These are phyloP conservation scores for Hypoxylon trugodes DNA, from an alignment of 495 filamentous ascomycete species.

Conservation along the genomic window DNA sequence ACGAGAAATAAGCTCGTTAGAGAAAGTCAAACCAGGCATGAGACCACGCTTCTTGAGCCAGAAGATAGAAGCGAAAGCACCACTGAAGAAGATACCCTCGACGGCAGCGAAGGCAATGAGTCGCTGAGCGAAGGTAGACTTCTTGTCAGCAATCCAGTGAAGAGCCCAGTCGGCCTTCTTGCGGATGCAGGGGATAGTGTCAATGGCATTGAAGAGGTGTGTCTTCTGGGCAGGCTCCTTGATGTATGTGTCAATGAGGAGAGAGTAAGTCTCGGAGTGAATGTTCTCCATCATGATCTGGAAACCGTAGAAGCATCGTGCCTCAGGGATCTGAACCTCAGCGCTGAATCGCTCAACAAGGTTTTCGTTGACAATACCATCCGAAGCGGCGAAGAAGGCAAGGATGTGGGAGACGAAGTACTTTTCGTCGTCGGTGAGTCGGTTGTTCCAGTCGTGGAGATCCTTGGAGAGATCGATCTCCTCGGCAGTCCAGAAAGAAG, in stretches of 20 bases:
- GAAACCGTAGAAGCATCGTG: conserved; percentile 99
- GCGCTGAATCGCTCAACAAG: conserved; percentile 96
- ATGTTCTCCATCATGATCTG: conserved; percentile 99
- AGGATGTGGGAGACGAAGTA: conserved; percentile 99
- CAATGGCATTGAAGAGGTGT: conserved; percentile 97
- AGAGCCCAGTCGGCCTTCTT: conserved; percentile 99
- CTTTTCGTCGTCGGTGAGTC: conserved; percentile 93
- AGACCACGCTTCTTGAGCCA: conserved; percentile 99
- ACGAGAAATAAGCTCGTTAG: conserved; percentile 99
- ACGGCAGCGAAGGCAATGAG: conserved; percentile 97
- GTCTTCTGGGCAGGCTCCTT: conserved; percentile 96
- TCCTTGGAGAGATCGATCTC: conserved; percentile 99
- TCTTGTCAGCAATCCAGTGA: conserved; percentile 89
- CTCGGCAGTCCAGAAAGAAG: conserved; percentile 99
- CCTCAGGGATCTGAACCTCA: conserved; percentile 97
- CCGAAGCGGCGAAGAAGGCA: conserved; percentile 99
- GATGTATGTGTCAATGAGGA: conserved; percentile 99
- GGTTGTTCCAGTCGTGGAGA: conserved; percentile 98
- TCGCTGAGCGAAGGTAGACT: conserved; percentile 93
- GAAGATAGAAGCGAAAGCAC: conserved; percentile 99
- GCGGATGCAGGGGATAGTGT: conserved; percentile 95
- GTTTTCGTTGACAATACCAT: conserved; percentile 99
- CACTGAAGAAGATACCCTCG: conserved; percentile 99
- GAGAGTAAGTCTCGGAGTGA: conserved; percentile 98
- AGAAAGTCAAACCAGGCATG: conserved; percentile 98